Evolutionary conservation across 2,329 filamentous ascomycete species (phyloP), one percentile per base, ranked within the genome.

Genomic region (Colletotrichum neosansevieriae): DNA sequence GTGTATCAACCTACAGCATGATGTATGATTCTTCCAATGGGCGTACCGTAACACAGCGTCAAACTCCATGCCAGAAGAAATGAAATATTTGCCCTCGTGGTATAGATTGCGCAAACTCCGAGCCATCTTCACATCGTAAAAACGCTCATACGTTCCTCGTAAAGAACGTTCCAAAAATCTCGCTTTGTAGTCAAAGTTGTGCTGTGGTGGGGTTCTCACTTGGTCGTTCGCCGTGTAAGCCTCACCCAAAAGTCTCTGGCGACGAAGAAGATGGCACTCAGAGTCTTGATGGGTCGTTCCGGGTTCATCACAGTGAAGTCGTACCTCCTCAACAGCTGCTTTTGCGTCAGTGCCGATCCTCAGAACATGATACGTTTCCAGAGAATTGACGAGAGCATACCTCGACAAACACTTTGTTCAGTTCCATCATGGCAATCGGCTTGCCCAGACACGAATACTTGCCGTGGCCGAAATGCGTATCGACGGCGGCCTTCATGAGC

Each of bases 391-490:
- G 44, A 2, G 4, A 32, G 65, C 77, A 54, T 75, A 85, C 83
- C 80, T 85, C 82, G 15, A 83, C 80, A 53, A 84, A 73, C 4
- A 79, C 76, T 69, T 86, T 86, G 69, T 83, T 79, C 53, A 86
- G 71, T 73, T 85, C 83, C 77, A 85, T 82, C 59, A 82, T 72
- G 1, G 83, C 83, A 63, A 86, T 82, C 1, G 79, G 74, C 72
- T 81, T 83, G 0, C 85, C 85, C 1, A 86, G 71, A 60, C 84
- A 86, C 40, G 76, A 74, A 44, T 78, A 83, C 36, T 78, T 79
- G 0, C 84, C 83, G n/a, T 79, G 75, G 0, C 83, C 82, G 67
- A 86, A 86, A 12, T 82, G 75, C 2, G 81, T 75, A 34, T 85
- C 83, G 17, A 81, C 63, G 0, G 78, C 80, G 0, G 74, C 72